Evolutionary conservation across 2,329 filamentous ascomycete genomes (phyloP), one percentile per base, ranked within the genome.

Genomic region (Beauveria brongniartii): DNA sequence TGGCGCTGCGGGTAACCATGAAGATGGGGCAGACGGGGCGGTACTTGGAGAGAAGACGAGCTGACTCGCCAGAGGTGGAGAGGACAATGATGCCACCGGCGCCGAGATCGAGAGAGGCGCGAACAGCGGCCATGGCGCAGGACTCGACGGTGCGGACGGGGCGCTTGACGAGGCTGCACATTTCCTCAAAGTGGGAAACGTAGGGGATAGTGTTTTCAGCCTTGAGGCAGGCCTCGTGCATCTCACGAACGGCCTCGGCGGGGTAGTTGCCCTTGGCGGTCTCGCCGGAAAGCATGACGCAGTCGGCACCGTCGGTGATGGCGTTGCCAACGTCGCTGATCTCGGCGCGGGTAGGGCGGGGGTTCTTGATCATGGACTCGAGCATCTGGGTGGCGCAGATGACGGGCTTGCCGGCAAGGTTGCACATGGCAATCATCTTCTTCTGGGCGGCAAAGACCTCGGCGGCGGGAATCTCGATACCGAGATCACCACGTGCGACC

Each of bases 341-440:
- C 82, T 99, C 94, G 66, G 94, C 94, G 78, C 94, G 92, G 65
- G 94, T 99, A 56, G 94, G 94, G 65, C 94, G 91, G 68, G 94
- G 94, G 83, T 99, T 99, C 85, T 96, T 97, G 78, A 96, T 99
- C 94, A 99, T 99, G 66, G 92, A 96, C 85, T 99, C 94, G 69
- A 99, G 86, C 94, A 99, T 99, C 83, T 99, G 94, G 46, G 94
- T 99, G 63, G 94, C 94, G 79, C 93, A 97, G 75, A 99, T 97
- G 76, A 93, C 92, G 68, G 94, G 94, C 85, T 99, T 99, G 78
- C 94, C 94, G 69, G 92, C 92, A 73, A 97, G 87, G 83, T 99
- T 99, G 87, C 94, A 99, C 88, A 97, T 97, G 79, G 94, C 92
- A 78, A 99, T 99, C 85, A 99, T 92, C 91, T 99, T 99, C 89